Percentiles rank a stretch among this genome's conserved stretches.
These are phyloP conservation scores for Moricandia moricandioides DNA, from an alignment of 345 rosid species.

Conservation along the genomic window DNA sequence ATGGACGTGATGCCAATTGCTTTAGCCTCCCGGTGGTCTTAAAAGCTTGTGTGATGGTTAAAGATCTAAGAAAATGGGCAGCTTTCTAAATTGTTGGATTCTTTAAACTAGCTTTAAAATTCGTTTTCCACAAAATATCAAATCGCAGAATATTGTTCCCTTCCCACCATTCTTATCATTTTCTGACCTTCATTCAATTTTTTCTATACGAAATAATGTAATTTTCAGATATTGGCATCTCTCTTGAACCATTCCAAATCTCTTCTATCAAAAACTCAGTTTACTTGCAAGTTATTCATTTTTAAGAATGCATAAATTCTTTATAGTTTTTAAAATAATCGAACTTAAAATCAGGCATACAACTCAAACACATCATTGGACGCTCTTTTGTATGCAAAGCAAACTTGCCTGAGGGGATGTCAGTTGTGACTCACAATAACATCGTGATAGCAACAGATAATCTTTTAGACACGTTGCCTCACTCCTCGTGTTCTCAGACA, in stretches of 20 bases:
- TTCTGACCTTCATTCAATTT: neutral
- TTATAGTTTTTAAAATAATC: no score
- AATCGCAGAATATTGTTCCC: neutral
- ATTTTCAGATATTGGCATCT: no score
- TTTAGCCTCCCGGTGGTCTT: constrained; percentile 61
- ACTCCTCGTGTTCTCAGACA: no score
- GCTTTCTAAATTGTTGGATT: no score
- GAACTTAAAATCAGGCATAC: neutral
- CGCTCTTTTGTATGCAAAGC: neutral
- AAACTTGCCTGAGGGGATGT: neutral
- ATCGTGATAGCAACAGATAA: no score
- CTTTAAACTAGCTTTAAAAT: no score
- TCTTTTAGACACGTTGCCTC: no score
- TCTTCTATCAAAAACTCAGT: neutral
- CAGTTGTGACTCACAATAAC: neutral
- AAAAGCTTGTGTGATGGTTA: constrained; percentile 52
- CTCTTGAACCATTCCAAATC: no score
- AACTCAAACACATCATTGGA: neutral
- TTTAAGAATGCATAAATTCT: no score
- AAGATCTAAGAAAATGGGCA: constrained; percentile 50
- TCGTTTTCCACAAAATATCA: no score
- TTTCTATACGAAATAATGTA: neutral
- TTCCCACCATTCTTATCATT: neutral
- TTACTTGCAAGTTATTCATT: no score
- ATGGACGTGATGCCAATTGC: constrained; percentile 50